These are phyloP conservation scores for Solanum hybrid DNA, from an alignment of 305 asterid species.

Conservation along the genomic window DNA sequence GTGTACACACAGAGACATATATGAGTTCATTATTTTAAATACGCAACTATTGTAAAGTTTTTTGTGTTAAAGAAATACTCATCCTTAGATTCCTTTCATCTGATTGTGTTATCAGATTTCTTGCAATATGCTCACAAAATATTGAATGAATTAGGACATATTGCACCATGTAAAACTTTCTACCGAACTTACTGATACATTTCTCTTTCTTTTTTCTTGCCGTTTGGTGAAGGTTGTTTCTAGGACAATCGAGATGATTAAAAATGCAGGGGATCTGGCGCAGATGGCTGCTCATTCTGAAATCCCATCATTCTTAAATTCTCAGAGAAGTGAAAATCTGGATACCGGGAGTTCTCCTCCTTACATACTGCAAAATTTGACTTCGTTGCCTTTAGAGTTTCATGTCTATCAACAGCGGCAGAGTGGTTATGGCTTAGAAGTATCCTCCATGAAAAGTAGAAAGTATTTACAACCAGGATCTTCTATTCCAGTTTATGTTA, in stretches of 20 bases:
- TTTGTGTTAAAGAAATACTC: not conserved
- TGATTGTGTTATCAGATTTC: not conserved
- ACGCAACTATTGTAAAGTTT: not conserved
- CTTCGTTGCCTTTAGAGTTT: slow-evolving; percentile 71
- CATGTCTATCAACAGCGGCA: slow-evolving; percentile 43
- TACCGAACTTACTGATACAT: not conserved
- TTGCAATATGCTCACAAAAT: not conserved
- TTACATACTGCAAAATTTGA: slow-evolving; percentile 76
- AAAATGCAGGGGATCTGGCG: slow-evolving; percentile 46
- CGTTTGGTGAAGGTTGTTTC: slow-evolving; percentile 49
- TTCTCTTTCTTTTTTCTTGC: slow-evolving; percentile 14
- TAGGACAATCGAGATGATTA: slow-evolving; percentile 57
- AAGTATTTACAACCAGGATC: slow-evolving; percentile 61
- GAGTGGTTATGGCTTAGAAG: slow-evolving; percentile 44
- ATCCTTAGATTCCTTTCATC: not conserved
- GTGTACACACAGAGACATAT: not conserved
- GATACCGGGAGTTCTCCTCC: slow-evolving; percentile 70
- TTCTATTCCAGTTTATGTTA: slow-evolving; percentile 61
- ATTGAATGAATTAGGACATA: not conserved
- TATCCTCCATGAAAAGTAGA: slow-evolving; percentile 43
- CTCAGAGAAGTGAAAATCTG: slow-evolving; percentile 34
- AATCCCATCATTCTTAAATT: slow-evolving; percentile 28
- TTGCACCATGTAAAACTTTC: not conserved
- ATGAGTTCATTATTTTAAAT: not conserved
- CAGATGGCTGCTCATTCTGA: slow-evolving; percentile 31